These are phyloP conservation scores for cucumber (Cucumis sativus) DNA, from an alignment of 306 rosid genomes.

Conservation along the genomic window Cucumber_9930_V3 NC_026658.2:20843501-20844000, in stretches of 20 bases:
- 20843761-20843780: slow-evolving; percentile 12
- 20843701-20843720: not conserved
- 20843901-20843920: slow-evolving; percentile 30
- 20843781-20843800: slow-evolving; percentile 14
- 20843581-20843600: not conserved
- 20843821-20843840: slow-evolving; percentile 62
- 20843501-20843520: slow-evolving; percentile 39
- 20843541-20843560: not conserved
- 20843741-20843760: not conserved
- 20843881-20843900: slow-evolving; percentile 3
- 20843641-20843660: no score
- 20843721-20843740: not conserved
- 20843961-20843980: slow-evolving; percentile 92
- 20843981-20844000: slow-evolving; percentile 67
- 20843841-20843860: slow-evolving; percentile 5
- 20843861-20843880: slow-evolving; percentile 4
- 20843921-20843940: slow-evolving; percentile 65
- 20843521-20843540: not conserved
- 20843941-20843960: slow-evolving; percentile 87
- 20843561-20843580: not conserved
- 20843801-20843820: slow-evolving; percentile 43
- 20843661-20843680: not conserved
- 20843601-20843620: not conserved
- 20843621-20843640: not conserved
- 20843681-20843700: not conserved